Evolutionary conservation across 805 yeast genomes (phyloP).

Genomic region (Saccharomycopsis sp.): DNA sequence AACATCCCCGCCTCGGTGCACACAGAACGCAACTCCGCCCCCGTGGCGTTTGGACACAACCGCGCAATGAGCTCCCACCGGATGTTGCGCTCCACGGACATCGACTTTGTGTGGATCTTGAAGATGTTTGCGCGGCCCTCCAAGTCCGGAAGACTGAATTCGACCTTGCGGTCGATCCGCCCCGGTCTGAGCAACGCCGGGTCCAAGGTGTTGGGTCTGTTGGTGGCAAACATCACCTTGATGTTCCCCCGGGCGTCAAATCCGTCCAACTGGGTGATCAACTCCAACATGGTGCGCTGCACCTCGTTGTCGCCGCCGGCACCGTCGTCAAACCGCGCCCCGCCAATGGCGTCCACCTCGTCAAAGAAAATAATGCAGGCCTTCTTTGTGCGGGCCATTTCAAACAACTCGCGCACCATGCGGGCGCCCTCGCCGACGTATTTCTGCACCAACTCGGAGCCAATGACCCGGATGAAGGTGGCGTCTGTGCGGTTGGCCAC

Average conservation of each 20-base stretch:
- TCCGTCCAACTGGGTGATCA: slow-evolving; percentile 96
- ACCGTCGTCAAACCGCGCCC: slow-evolving; percentile 99
- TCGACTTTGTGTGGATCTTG: slow-evolving; percentile 93
- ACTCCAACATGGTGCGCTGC: slow-evolving; percentile 97
- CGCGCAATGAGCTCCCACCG: slow-evolving; percentile 98
- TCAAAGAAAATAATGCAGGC: slow-evolving; percentile 98
- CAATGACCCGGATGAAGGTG: slow-evolving; percentile 95
- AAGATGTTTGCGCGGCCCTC: slow-evolving; percentile 98
- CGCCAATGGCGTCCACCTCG: slow-evolving; percentile 98
- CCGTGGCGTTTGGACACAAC: slow-evolving; percentile 96
- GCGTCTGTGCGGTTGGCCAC: slow-evolving; percentile 99
- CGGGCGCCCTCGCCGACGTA: slow-evolving; percentile 99
- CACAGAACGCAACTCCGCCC: slow-evolving; percentile 97
- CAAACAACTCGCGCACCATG: slow-evolving; percentile 97
- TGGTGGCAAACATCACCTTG: slow-evolving; percentile 99
- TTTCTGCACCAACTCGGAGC: slow-evolving; percentile 96
- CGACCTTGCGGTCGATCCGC: slow-evolving; percentile 97
- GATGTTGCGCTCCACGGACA: slow-evolving; percentile 96
- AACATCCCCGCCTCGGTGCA: slow-evolving; percentile 99
- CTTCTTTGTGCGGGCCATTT: slow-evolving; percentile 95
- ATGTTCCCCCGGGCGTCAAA: slow-evolving; percentile 98
- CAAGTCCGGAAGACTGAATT: slow-evolving; percentile 90
- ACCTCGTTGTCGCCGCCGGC: slow-evolving; percentile 99
- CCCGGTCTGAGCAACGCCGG: slow-evolving; percentile 98
- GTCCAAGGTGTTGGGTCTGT: slow-evolving; percentile 95